Evolutionary conservation across 805 yeast species (phyloP).

Genomic region (Yamadazyma insecticola): DNA sequence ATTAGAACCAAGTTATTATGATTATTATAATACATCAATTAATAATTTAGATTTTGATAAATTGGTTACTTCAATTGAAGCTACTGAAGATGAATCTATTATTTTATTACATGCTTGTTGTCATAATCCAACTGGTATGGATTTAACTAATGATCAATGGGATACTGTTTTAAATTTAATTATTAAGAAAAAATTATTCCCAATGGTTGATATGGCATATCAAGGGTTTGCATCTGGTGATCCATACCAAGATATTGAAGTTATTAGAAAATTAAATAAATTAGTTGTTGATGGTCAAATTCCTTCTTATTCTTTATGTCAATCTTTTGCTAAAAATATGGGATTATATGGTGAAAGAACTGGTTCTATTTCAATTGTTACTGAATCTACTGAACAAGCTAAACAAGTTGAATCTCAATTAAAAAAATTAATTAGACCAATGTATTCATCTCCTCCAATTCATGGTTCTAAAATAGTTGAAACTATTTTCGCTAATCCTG

Average conservation of each 20-base stretch:
- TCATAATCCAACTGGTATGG: constrained; percentile 96
- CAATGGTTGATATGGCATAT: constrained; percentile 89
- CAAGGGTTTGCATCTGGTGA: constrained; percentile 93
- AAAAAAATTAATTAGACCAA: constrained; percentile 77
- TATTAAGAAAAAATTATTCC: constrained; percentile 57
- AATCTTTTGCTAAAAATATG: constrained; percentile 46
- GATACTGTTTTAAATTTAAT: constrained; percentile 62
- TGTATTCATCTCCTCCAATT: constrained; percentile 91
- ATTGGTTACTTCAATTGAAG: constrained; percentile 53
- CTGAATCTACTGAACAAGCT: constrained; percentile 50
- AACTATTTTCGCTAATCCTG: constrained; percentile 54
- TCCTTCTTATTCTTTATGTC: constrained; percentile 50
- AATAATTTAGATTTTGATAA: constrained; percentile 65
- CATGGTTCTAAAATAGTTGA: constrained; percentile 91
- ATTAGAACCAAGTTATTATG: constrained; percentile 54
- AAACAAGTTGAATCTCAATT: constrained; percentile 70
- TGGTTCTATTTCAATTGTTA: constrained; percentile 69
- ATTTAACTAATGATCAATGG: constrained; percentile 83
- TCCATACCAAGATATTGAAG: constrained; percentile 60
- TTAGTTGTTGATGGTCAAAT: constrained; percentile 47
- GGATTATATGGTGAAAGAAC: constrained; percentile 53
- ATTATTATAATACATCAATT: constrained; percentile 61
- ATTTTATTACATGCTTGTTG: constrained; percentile 91
- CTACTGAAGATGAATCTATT: constrained; percentile 54
- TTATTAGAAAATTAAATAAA: constrained; percentile 42